phyloP scores from a whole-genome alignment of 2,329 filamentous ascomycete species.

The Neopestalotiopsis rosae region DNA sequence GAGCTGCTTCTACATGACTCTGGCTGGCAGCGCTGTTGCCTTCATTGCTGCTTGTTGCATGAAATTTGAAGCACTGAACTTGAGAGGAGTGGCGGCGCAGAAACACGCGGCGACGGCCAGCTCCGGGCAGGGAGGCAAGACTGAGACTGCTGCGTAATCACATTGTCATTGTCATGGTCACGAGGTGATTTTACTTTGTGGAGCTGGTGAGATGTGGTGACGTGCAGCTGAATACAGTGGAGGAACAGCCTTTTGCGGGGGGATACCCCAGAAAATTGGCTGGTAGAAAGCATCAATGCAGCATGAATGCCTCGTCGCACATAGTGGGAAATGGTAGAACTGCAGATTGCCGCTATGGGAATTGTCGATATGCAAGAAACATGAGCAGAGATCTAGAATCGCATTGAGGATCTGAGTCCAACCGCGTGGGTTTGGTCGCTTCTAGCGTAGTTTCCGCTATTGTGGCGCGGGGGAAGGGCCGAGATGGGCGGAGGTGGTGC shows the following conservation, averaged over 20 bases:
- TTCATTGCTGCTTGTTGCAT: slow-evolving; percentile 33
- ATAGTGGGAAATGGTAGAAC: neutral
- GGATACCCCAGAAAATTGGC: neutral
- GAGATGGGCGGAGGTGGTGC: neutral
- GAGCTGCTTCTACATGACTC: slow-evolving; percentile 31
- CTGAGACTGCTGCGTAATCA: neutral
- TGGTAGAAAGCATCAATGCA: neutral
- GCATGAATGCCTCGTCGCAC: neutral
- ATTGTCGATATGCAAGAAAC: neutral
- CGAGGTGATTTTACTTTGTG: neutral
- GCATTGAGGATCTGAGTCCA: neutral
- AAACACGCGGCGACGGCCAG: neutral
- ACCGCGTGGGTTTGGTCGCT: neutral
- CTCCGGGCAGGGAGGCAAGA: neutral
- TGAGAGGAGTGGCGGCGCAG: slow-evolving; percentile 19
- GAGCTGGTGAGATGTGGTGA: neutral
- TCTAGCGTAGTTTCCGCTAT: neutral
- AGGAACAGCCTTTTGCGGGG: neutral
- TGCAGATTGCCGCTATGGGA: neutral
- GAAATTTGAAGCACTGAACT: slow-evolving; percentile 35
- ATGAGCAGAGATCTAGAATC: neutral
- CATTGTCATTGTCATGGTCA: neutral
- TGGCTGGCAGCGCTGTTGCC: slow-evolving; percentile 31
- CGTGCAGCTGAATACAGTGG: neutral
- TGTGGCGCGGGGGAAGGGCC: neutral